Conservation (phyloP, 257 asterid species). For the Paulownia fortunei region DNA sequence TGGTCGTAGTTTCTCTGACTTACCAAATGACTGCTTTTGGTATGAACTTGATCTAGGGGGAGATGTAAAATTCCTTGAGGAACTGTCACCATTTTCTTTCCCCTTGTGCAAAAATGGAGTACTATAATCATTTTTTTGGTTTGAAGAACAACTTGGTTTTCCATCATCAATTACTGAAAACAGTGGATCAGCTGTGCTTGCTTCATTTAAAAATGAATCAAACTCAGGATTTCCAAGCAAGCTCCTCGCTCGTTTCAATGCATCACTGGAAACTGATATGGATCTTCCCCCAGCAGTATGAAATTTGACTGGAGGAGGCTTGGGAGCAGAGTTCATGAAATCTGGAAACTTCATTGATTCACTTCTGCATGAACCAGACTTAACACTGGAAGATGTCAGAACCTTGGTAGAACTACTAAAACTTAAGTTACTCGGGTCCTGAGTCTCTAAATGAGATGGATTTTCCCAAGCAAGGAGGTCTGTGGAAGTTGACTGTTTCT, state of each 20-base stretch:
- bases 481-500: constrained; percentile 37
- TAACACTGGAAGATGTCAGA: constrained; percentile 40
- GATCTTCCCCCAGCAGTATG: constrained; percentile 99
- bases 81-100: constrained; percentile 38
- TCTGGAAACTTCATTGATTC: constrained; percentile 46
- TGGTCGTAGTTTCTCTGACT: constrained; percentile 47
- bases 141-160: constrained; percentile 36
- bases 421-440: constrained; percentile 29
- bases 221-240: constrained; percentile 80
- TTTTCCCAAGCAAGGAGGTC: constrained; percentile 37
- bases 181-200: constrained; percentile 43
- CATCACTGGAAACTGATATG: constrained; percentile 84
- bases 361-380: constrained; percentile 35
- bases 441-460: constrained; percentile 38
- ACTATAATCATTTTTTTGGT: constrained; percentile 44
- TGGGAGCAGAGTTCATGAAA: constrained; percentile 41
- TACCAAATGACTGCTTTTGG: constrained; percentile 45
- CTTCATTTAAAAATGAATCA: constrained; percentile 55
- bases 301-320: constrained; percentile 78
- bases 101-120: constrained; percentile 55
- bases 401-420: constrained; percentile 41
- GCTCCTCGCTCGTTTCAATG: constrained; percentile 83
- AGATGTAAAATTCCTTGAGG: constrained; percentile 63
- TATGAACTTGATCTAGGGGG: constrained; percentile 58
- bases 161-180: constrained; percentile 43